Base-by-base conservation (phyloP, 805 yeast species). In the Candida golubevii region DNA sequence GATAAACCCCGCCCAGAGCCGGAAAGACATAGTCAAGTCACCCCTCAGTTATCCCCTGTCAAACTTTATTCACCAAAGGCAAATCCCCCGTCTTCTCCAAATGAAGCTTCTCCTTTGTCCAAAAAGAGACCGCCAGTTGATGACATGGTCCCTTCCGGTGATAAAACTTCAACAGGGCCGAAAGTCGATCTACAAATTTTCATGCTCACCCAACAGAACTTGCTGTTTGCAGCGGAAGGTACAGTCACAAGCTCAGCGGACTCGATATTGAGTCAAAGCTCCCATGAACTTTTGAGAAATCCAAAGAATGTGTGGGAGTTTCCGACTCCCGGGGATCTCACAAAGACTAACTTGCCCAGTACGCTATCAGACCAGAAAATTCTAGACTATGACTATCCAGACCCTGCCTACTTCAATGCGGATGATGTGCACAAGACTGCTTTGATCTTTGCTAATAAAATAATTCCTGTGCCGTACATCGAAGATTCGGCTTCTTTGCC, bases 381-480 rank as follows among this genome's bases (percentile, higher is more conserved):
- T 11, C 72, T 85, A 2, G 71, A 75, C 49, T 62, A 78, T 11
- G 73, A 79, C 11, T 83, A 84, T 56, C 45, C 54, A 1, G 84
- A 78, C 49, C 95, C 97, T 0, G 79, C 65, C 51, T 90, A 79
- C 53, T 74, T 81, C 26, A 71, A 74, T 12, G 53, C 67, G 0
- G 55, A 61, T 1, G 90, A 87, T 52, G 65, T 75, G 7, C 82
- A 69, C 10, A n/a, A 78, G 1, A 55, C 61, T 6, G 82, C 91
- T 0, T 75, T 83, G 43, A 62, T 77, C 0, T 82, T 79, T 62
- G 90, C 90, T 1, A 90, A 89, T 6, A 79, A 74, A 48, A 78
- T 75, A 50, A 80, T 81, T 48, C 65, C 63, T 1, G 61, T 85
- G 1, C 71, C 70, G 0, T 51, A 46, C 8, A 38, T 29, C 8